Base-by-base conservation (phyloP, 2,329 filamentous ascomycete genomes). In the Aspergillus brasiliensis region DNA sequence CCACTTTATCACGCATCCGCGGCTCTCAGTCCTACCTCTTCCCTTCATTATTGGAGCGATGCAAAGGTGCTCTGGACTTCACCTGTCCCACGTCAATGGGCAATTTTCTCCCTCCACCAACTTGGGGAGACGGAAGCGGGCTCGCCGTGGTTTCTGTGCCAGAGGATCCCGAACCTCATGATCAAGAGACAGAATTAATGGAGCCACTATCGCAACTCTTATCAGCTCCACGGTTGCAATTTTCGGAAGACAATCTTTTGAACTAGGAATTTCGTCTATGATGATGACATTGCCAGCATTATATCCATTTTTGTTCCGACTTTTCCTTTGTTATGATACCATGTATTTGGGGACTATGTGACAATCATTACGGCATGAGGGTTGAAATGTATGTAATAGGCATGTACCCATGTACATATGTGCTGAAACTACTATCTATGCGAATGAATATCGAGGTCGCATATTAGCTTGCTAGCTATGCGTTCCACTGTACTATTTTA, bases 1-100 rank as follows among this genome's bases (percentile, higher is more conserved):
- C 69, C 48, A 75, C 72, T 2, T 67, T 77, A 3, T 73, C 72
- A 21, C 72, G 73, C 19, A 77, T 76, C 47, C 73, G 75, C n/a
- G 74, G 74, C 25, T 75, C 74, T 19, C 71, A 72, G 15, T 77
- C 74, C 0, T 74, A 77, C 58, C 68, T 76, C 17, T 75, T 76
- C 42, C 73, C 74, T 0, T 40, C 67, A 3, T 61, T 77, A 0
- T 48, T 77, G 3, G 69, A 75, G 23, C 72, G 71, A 19, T 74
- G 69, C 49, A 71, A 71, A 28, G 65, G 58, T 8, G 65, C 74
- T 3, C 56, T 76, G 1, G 70, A 69, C n/a, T 62, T 76, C 10
- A 72, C 74, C 19, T 69, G 67, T 40, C 66, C 71, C 5, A 62
- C 74, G 10, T 70, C 68, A 5, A 67, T 69, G 25, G 64, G 71